phyloP scores from a whole-genome alignment of 2,329 filamentous ascomycete genomes.

The Ceratocystis destructans region DNA sequence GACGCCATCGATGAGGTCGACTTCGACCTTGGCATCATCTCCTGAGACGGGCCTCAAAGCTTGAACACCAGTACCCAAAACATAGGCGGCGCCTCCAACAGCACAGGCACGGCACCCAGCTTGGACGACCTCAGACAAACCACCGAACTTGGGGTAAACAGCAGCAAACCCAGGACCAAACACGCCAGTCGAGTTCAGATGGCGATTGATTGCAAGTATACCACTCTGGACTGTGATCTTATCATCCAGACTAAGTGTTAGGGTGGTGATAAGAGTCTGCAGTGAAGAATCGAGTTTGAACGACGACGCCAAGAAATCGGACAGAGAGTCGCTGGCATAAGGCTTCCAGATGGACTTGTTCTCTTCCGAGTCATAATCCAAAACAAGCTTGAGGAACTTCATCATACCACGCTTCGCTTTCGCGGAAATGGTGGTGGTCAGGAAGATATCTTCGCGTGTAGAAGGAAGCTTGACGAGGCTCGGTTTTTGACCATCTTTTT shows the following conservation, averaged over 20 bases:
- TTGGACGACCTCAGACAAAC: constrained; percentile 76
- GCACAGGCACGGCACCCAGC: constrained; percentile 81
- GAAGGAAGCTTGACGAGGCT: constrained; percentile 62
- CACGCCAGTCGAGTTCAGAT: constrained; percentile 72
- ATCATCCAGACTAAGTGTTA: constrained; percentile 59
- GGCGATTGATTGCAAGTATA: constrained; percentile 58
- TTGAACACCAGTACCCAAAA: constrained; percentile 58
- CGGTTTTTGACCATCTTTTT: constrained; percentile 24
- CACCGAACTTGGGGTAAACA: constrained; percentile 86
- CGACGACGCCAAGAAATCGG: constrained; percentile 43
- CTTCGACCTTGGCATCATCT: constrained; percentile 20
- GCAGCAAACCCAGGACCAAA: constrained; percentile 84
- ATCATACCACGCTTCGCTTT: constrained; percentile 76
- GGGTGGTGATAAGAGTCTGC: constrained; percentile 46
- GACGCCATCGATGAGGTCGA: constrained; percentile 25
- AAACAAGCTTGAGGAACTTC: constrained; percentile 85
- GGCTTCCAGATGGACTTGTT: constrained; percentile 45
- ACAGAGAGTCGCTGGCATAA: constrained; percentile 41
- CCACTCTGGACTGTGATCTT: constrained; percentile 52
- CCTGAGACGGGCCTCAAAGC: constrained; percentile 21
- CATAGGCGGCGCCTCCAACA: constrained; percentile 82
- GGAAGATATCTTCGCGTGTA: constrained; percentile 83
- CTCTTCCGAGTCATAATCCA: constrained; percentile 49
- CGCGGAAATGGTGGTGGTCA: constrained; percentile 58
- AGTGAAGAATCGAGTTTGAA: constrained; percentile 57